Percentiles rank a stretch among this genome's conserved stretches.
Evolutionary conservation across 805 yeast species (phyloP).

Genomic region (Saccharomyces mikatae): DNA sequence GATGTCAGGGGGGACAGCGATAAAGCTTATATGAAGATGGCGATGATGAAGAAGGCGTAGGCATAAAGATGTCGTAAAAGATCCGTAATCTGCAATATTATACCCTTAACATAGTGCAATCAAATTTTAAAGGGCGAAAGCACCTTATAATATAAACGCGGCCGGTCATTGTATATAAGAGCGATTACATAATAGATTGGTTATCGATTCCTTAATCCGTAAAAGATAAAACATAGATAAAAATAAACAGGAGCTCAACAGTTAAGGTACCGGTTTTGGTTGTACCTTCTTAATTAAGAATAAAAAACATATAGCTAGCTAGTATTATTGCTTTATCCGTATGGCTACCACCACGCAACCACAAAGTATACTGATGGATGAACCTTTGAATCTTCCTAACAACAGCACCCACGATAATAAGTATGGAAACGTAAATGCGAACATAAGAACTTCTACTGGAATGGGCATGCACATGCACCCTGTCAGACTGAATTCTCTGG

Average conservation of each 20-base stretch:
- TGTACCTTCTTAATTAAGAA: not conserved
- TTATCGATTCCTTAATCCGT: not conserved
- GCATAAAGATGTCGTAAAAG: not conserved
- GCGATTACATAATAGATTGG: not conserved
- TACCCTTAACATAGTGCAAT: not conserved
- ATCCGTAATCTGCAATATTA: not conserved
- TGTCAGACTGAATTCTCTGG: constrained; percentile 9
- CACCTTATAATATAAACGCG: not conserved
- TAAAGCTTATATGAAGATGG: not conserved
- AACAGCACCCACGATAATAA: not conserved
- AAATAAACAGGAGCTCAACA: not conserved
- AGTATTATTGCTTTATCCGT: not conserved
- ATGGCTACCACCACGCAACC: not conserved
- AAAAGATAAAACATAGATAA: not conserved
- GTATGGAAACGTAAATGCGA: not conserved
- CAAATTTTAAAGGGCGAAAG: not conserved
- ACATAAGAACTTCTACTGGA: not conserved
- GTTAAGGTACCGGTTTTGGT: not conserved
- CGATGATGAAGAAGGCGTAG: not conserved
- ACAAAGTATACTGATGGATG: not conserved
- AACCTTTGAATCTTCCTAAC: not conserved
- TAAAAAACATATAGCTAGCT: not conserved
- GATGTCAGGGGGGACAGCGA: not conserved
- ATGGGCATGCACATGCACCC: not conserved
- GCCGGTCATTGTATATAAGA: not conserved